phyloP scores from a whole-genome alignment of 495 filamentous ascomycete species.

The Cairneyella variabilis region DNA sequence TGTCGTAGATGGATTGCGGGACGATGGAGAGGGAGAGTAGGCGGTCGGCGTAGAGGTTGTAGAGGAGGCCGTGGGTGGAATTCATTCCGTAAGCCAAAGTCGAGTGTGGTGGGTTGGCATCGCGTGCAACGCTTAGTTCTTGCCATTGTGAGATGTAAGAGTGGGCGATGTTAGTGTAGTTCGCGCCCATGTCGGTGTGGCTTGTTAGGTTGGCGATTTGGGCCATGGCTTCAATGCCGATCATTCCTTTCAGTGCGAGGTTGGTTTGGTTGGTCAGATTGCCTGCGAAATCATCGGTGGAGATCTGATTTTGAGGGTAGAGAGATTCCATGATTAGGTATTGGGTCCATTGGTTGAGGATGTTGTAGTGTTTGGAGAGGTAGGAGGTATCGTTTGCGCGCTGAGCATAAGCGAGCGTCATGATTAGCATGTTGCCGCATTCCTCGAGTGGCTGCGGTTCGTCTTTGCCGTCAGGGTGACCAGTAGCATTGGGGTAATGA shows the following conservation, averaged over 20 bases:
- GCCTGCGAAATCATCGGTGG: slow-evolving; percentile 93
- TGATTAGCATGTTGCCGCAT: slow-evolving; percentile 93
- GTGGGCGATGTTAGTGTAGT: slow-evolving; percentile 64
- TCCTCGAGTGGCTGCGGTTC: slow-evolving; percentile 95
- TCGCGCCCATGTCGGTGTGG: slow-evolving; percentile 52
- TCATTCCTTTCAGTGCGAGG: slow-evolving; percentile 87
- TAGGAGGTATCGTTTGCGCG: slow-evolving; percentile 39
- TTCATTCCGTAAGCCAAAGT: slow-evolving; percentile 56
- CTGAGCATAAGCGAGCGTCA: slow-evolving; percentile 66
- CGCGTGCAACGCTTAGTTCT: slow-evolving; percentile 64
- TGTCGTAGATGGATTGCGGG: slow-evolving; percentile 68
- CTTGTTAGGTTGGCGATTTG: slow-evolving; percentile 64
- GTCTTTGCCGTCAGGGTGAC: slow-evolving; percentile 62
- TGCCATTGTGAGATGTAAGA: slow-evolving; percentile 78
- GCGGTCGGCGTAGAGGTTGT: slow-evolving; percentile 81
- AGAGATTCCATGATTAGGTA: slow-evolving; percentile 81
- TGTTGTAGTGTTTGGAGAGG: slow-evolving; percentile 55
- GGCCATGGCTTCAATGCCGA: slow-evolving; percentile 89
- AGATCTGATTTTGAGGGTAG: slow-evolving; percentile 80
- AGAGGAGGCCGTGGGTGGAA: slow-evolving; percentile 65
- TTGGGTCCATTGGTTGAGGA: slow-evolving; percentile 82
- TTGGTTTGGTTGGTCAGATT: slow-evolving; percentile 87
- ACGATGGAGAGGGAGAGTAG: slow-evolving; percentile 69
- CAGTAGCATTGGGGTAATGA: slow-evolving; percentile 88
- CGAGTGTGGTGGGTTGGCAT: slow-evolving; percentile 62